Evolutionary conservation across 2,329 filamentous ascomycete species (phyloP), one percentile per base, ranked within the genome.

Genomic region (Lecanicillium sp.): DNA sequence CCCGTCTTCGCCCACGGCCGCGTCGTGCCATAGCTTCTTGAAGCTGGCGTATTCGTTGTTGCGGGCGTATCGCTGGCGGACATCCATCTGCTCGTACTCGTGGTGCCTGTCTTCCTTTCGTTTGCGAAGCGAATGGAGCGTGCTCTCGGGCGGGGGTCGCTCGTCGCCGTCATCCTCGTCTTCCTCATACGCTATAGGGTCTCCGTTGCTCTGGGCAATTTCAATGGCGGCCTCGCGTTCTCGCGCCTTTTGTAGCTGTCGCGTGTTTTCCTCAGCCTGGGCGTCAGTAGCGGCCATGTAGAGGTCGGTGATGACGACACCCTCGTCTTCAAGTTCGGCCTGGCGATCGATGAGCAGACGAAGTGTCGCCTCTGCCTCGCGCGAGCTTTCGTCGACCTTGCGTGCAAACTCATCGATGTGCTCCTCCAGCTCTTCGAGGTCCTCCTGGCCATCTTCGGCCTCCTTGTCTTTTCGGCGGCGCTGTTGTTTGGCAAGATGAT

Each of bases 21-120:
- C 72, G 51, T 78, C 73, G 60, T 81, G 77, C 75, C 76, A 78
- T 20, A 73, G 62, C 55, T 73, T 73, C 60, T 78, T 79, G 69
- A 82, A 81, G n/a, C 65, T 63, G 49, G 73, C 70, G 56, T 82
- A 82, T 56, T 80, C 75, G 58, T 81, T 81, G 62, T 81, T 70
- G 11, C 68, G 54, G 4, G 69, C 76, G 57, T 81, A 82, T 21
- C 73, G 72, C 54, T 75, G 62, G 50, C 74, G 61, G 39, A 67
- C 57, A 29, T 58, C 64, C 54, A 74, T 61, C 2, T 56, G 52
- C 1, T 60, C 61, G 57, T 79, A 80, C 33, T 72, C 69, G 10
- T 55, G 57, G 1, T 61, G 57, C 46, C 72, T 72, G 27, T 61
- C 52, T 24, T 62, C 57, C 24, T 66, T 66, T 11, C 65, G 60